Base-by-base conservation (phyloP, 805 yeast species). In the Ogataea thermomethanolica region DNA sequence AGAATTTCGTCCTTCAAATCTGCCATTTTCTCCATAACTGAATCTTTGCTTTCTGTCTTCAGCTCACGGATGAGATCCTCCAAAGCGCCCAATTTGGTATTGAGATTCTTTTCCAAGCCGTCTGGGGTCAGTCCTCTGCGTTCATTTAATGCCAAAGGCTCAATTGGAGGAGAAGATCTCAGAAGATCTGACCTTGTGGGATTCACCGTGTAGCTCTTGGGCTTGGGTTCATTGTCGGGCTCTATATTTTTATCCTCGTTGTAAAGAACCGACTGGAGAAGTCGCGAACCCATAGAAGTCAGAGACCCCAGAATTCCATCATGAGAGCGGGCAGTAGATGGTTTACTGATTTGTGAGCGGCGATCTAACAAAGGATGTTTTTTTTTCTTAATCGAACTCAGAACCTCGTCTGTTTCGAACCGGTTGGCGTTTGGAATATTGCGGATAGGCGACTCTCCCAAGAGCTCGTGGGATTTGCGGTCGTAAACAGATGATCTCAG, bases 361-460 rank as follows among this genome's bases (percentile, higher is more conserved):
- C 43, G 46, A 12, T 38, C 37, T n/a, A 24, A 28, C 27, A 33
- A 14, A 11, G 33, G 41, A 25, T 35, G 31, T 2, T 47, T 39
- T 25, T 49, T 51, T 10, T 37, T 43, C 15, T 43, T 45, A 7
- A 56, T 37, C 8, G 53, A 45, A 15, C 42, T 45, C 5, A 59
- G 37, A 7, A 52, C 39, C 2, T 37, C 37, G 9, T 53, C 56
- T 8, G 55, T 46, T 27, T 50, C 43, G 6, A 54, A 26, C 10
- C 44, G 32, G 13, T 30, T 33, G 13, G 54, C 31, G 24, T 41
- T 35, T 1, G 42, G 33, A 23, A 58, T 47, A 10, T 31, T 33
- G 15, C 51, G 44, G 7, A 59, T 58, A 1, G 64, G 64, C 3
- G 53, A 48, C 32, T 58, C 64, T 2, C 59, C 59, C 7, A 59